Evolutionary conservation across 1,139 yeast species (phyloP).

Genomic region (Pichia sp.): DNA sequence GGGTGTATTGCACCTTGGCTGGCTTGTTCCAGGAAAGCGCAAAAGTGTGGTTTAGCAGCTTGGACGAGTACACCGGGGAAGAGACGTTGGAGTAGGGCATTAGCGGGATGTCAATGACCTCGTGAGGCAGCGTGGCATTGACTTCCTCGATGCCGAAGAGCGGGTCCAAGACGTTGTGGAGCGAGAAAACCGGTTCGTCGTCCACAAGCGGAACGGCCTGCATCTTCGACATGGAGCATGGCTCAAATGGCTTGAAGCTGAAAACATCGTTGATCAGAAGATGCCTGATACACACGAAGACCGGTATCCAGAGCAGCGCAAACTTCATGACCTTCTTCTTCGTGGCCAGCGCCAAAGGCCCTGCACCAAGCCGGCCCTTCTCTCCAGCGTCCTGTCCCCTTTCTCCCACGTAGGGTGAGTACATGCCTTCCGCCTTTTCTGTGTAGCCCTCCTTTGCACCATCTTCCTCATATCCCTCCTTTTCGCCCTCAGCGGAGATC

Average conservation of each 20-base stretch:
- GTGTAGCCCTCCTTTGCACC: too few species aligned
- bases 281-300: too few species aligned
- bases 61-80: constrained; percentile 42
- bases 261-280: too few species aligned
- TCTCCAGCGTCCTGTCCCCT: too few species aligned
- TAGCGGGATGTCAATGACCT: constrained; percentile 30
- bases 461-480: background rate
- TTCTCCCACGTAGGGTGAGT: too few species aligned
- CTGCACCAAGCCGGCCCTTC: too few species aligned
- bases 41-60: constrained; percentile 45
- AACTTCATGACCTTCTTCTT: too few species aligned
- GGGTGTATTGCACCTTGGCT: constrained; percentile 35
- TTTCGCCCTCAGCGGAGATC: background rate
- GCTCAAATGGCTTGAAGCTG: too few species aligned
- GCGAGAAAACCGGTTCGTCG: background rate
- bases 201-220: background rate
- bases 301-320: too few species aligned
- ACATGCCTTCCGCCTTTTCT: too few species aligned
- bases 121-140: constrained; percentile 16
- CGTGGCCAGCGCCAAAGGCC: too few species aligned
- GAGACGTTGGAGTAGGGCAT: constrained; percentile 28
- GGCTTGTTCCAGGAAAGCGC: constrained; percentile 61
- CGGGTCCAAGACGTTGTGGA: background rate
- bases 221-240: background rate
- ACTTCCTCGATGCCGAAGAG: background rate